Base-by-base conservation (phyloP, 768 basidiomycete genomes). In the Coprinopsis cinerea region DNA sequence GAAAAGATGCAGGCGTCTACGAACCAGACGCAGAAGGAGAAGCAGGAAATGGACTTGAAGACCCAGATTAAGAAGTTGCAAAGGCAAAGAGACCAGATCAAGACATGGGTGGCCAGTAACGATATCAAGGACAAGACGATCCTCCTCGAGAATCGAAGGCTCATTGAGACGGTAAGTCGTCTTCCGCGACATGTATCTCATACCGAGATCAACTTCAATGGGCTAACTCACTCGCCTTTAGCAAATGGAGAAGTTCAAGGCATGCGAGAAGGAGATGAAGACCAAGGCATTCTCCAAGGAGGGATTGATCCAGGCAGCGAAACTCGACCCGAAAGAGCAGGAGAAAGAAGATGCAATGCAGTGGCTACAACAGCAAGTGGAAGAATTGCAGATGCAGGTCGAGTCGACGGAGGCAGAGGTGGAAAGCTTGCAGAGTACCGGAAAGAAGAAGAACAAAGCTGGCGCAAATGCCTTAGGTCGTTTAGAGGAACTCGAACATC, bases 221-320 rank as follows among this genome's bases (percentile, higher is more conserved):
- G 37, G 15, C n/a, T 27, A 14, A 7, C 34, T 34, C 25, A 22
- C 45, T 25, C 3, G 39, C 34, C 22, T 53, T 49, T 67, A 98
- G 96, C 96, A 98, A 98, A 99, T 99, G 96, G 96, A 99, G 74
- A 94, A 92, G 65, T 99, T 99, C 82, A 99, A 99, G 62, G 95
- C 95, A 20, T 93, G 94, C 71, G 96, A 99, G 74, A 99, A 98
- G 74, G 96, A 99, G 71, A 98, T 98, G 95, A 99, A 99, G 79
- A 98, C 96, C 51, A 99, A 99, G 67, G 96, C 96, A 0, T 99
- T 98, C 70, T 97, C 94, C 17, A 99, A 98, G 63, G 96, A 98
- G 68, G 96, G 96, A 35, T 77, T 99, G 35, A 96, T 87, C 53
- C 91, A 93, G 53, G 91, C 92, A 10, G 80, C 91, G 30, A 92